Percentiles rank a stretch among this genome's conserved stretches.
Conservation (phyloP, 2,329 filamentous ascomycete genomes). For the Penicillium decumbens region DNA sequence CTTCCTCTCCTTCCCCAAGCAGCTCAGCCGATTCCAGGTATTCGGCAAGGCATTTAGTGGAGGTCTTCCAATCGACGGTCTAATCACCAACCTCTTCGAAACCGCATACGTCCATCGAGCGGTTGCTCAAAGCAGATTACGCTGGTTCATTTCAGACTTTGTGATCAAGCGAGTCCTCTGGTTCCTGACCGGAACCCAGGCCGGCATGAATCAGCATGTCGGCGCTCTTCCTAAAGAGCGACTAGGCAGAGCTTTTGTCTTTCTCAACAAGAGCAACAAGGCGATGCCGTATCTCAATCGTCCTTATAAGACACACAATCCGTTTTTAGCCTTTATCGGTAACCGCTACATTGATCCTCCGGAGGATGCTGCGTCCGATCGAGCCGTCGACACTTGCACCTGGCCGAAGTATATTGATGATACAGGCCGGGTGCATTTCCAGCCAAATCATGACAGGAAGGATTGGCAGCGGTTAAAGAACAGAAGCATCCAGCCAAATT, state of each 20-base stretch:
- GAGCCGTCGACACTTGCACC: constrained; percentile 14
- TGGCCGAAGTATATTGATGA: constrained; percentile 14
- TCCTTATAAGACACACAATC: constrained; percentile 11
- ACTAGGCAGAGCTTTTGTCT: constrained; percentile 12
- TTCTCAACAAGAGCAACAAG: constrained; percentile 16
- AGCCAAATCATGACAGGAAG: constrained; percentile 7
- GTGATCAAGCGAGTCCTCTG: constrained; percentile 13
- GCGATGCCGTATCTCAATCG: constrained; percentile 17
- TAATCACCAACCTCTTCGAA: constrained; percentile 15
- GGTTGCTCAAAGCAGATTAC: constrained; percentile 8
- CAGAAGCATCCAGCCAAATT: constrained; percentile 7
- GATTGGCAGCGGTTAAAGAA: constrained; percentile 15
- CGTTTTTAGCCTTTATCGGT: constrained; percentile 10
- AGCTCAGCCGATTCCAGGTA: constrained; percentile 13
- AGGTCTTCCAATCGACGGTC: constrained; percentile 13
- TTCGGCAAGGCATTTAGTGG: constrained; percentile 12
- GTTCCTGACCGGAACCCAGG: constrained; percentile 13
- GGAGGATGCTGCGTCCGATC: constrained; percentile 11
- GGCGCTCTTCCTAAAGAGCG: constrained; percentile 11
- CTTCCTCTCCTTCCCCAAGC: constrained; percentile 15
- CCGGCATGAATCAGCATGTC: constrained; percentile 15
- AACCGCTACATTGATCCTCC: constrained; percentile 15
- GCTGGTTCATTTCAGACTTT: constrained; percentile 13
- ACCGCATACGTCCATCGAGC: constrained; percentile 13
- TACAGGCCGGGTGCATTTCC: constrained; percentile 9